A percentile compares a stretch with the other conserved stretches of the same genome.
Evolutionary conservation across 345 rosid species (phyloP).

Genomic region (Lagerstroemia speciosa): DNA sequence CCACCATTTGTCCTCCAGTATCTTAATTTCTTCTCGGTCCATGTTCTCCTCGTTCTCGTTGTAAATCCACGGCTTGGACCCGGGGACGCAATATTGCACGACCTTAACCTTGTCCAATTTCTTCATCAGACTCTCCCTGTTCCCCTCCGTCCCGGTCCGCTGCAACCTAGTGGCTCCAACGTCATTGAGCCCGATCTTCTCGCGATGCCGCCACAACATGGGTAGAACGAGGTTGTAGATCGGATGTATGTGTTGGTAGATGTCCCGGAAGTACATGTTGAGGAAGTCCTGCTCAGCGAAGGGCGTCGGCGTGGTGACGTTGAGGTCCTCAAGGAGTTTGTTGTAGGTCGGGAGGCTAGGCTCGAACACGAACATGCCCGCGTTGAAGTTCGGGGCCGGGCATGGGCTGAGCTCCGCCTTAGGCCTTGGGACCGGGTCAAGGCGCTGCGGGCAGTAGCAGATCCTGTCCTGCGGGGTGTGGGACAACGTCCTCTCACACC

Average conservation of each 20-base stretch:
- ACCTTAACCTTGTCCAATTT: too few relatives aligned
- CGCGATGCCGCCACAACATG: constrained; percentile 45
- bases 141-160: too few relatives aligned
- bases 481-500: constrained; percentile 44
- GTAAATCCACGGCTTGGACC: constrained; percentile 47
- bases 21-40: constrained; percentile 37
- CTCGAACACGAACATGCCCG: constrained; percentile 36
- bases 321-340: constrained; percentile 20
- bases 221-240: constrained; percentile 38
- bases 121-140: too few relatives aligned
- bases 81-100: constrained; percentile 38
- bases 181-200: constrained; percentile 25
- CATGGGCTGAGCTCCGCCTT: constrained; percentile 26
- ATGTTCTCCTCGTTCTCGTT: constrained; percentile 36
- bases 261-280: constrained; percentile 34
- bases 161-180: too few relatives aligned
- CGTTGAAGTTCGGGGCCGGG: constrained; percentile 41
- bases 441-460: constrained; percentile 46
- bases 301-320: constrained; percentile 36
- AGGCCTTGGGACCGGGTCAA: constrained; percentile 28
- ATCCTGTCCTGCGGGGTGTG: constrained; percentile 28
- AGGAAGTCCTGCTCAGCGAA: constrained; percentile 49
- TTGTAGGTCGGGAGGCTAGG: constrained; percentile 25
- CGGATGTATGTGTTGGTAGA: constrained; percentile 26
- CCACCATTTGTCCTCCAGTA: constrained; percentile 36